Percentiles rank a stretch among this genome's conserved stretches.
Evolutionary conservation across 441 rosid genomes (phyloP).

Genomic region (Flueggea neowawraea): DNA sequence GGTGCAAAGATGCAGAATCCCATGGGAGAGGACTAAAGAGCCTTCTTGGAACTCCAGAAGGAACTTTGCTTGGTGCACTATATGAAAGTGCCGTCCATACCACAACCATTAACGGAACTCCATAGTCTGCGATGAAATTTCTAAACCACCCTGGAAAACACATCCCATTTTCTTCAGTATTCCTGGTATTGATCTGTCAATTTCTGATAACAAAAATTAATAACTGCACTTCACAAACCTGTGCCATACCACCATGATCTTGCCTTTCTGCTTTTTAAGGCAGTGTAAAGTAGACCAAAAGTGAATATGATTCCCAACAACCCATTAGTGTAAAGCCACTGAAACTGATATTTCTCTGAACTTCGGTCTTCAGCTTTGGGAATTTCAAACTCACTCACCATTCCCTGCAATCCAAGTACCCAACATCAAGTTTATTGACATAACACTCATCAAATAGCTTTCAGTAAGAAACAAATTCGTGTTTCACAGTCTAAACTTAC

Average conservation of each 20-base stretch:
- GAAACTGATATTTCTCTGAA: conserved; percentile 32
- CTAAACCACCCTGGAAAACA: conserved; percentile 33
- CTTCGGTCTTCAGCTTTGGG: too few species aligned
- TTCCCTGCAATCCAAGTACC: conserved; percentile 25
- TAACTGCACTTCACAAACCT: conserved; percentile 14
- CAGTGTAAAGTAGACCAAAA: conserved; percentile 35
- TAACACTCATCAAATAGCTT: not conserved
- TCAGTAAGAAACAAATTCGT: too few species aligned
- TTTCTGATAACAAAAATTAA: too few species aligned
- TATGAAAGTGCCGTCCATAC: conserved; percentile 48
- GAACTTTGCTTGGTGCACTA: conserved; percentile 34
- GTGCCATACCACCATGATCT: conserved; percentile 45
- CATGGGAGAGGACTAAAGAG: conserved; percentile 53
- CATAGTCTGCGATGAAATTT: conserved; percentile 50
- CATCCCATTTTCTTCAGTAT: not conserved
- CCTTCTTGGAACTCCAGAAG: conserved; percentile 50
- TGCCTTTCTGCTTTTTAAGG: conserved; percentile 44
- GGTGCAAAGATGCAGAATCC: conserved; percentile 41
- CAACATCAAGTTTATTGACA: too few species aligned
- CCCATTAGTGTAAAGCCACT: conserved; percentile 33
- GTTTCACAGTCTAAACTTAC: conserved; percentile 2
- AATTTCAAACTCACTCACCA: too few species aligned
- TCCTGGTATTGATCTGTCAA: not conserved
- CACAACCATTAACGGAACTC: conserved; percentile 54
- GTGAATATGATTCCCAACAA: conserved; percentile 43